phyloP scores from a whole-genome alignment of 2,329 filamentous ascomycete species.

The Madurella mycetomatis region DNA sequence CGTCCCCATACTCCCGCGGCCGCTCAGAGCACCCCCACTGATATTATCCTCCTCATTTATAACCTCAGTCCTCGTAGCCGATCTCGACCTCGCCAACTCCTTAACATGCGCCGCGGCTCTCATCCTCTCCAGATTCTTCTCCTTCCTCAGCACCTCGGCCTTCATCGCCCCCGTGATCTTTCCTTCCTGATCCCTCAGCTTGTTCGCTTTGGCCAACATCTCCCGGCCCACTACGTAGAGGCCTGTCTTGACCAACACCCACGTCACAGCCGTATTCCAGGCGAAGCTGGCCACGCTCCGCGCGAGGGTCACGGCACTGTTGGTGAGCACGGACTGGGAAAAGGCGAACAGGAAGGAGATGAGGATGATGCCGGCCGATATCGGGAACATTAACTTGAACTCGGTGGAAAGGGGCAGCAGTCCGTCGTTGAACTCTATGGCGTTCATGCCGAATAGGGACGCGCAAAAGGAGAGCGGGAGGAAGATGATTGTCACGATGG shows the following conservation, averaged over 20 bases:
- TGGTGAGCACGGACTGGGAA: slow-evolving; percentile 15
- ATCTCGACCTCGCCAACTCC: slow-evolving; percentile 6
- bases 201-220: slow-evolving; percentile 12
- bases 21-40: background rate
- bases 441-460: slow-evolving; percentile 26
- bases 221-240: slow-evolving; percentile 19
- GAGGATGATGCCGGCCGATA: slow-evolving; percentile 27
- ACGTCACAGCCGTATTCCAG: slow-evolving; percentile 20
- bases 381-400: slow-evolving; percentile 23
- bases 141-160: slow-evolving; percentile 22
- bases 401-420: slow-evolving; percentile 13
- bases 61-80: background rate
- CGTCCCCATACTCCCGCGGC: background rate
- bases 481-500: slow-evolving; percentile 44
- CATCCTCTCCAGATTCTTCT: slow-evolving; percentile 21
- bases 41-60: no score
- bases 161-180: slow-evolving; percentile 22
- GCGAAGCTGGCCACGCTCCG: slow-evolving; percentile 14
- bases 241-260: slow-evolving; percentile 20
- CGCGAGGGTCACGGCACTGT: slow-evolving; percentile 11
- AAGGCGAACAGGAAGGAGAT: slow-evolving; percentile 27
- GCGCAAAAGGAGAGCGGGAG: slow-evolving; percentile 25
- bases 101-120: slow-evolving; percentile 15
- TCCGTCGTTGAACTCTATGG: slow-evolving; percentile 22
- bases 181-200: slow-evolving; percentile 17